Percentiles rank a stretch among this genome's conserved stretches.
Conservation (phyloP, 148 eudicot species). For the Rhododendron molle region DNA sequence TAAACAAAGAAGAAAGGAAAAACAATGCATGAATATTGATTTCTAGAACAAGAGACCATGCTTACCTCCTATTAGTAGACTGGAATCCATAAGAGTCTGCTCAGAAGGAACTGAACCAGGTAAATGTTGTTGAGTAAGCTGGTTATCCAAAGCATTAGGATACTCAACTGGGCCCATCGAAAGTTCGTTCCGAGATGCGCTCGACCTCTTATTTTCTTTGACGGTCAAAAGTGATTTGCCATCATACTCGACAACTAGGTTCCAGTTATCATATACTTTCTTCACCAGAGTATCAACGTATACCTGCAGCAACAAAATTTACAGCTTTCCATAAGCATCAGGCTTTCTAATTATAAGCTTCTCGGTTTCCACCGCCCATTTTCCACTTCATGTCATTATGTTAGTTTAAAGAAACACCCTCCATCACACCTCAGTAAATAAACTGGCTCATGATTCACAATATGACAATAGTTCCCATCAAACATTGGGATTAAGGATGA, state of each 20-base stretch:
- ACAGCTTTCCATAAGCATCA: neutral
- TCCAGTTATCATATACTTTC: conserved; percentile 94
- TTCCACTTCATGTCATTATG: neutral
- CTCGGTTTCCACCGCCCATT: neutral
- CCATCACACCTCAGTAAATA: neutral
- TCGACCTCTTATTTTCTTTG: conserved; percentile 56
- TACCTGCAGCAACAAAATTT: conserved; percentile 34
- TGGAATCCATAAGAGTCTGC: conserved; percentile 43
- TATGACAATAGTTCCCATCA: neutral
- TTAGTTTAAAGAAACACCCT: neutral
- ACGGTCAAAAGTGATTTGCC: conserved; percentile 68
- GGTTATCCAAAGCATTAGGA: conserved; percentile 47
- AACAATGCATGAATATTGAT: neutral
- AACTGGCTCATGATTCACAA: neutral
- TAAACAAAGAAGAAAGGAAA: neutral
- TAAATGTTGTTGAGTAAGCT: conserved; percentile 40
- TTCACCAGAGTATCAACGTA: conserved; percentile 77
- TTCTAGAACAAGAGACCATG: neutral
- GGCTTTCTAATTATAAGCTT: neutral
- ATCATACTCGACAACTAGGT: conserved; percentile 88
- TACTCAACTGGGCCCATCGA: conserved; percentile 35
- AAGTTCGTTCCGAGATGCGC: conserved; percentile 37
- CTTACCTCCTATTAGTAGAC: conserved; percentile 49
- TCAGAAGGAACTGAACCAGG: conserved; percentile 47
- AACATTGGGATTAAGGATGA: neutral